Base-by-base conservation (phyloP, 2,329 filamentous ascomycete species). In the Xylaria arbuscula region DNA sequence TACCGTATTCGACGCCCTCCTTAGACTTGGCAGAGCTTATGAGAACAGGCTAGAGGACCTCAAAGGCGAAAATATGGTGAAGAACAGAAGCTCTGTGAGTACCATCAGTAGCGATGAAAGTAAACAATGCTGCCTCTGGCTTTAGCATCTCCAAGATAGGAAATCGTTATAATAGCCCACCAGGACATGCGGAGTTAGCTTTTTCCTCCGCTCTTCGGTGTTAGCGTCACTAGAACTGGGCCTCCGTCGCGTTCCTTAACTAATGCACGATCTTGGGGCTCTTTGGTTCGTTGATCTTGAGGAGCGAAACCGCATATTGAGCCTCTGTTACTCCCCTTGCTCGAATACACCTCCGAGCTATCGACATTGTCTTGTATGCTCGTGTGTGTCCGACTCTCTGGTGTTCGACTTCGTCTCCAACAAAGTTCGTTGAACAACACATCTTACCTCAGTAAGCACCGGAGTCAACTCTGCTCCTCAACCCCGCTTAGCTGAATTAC, bases 401-500 rank as follows among this genome's bases (percentile, higher is more conserved):
- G 22, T 22, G 51, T 63, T 32, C 61, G n/a, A 55, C 19, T 24
- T 28, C 9, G 15, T 57, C 32, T 32, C 40, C 32, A 32, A 22
- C 17, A 28, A 40, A 50, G 10, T 56, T 34, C 24, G 24, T 17
- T 34, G 15, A 34, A 53, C 13, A 11, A 40, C 45, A 13, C 19
- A 32, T 63, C 32, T 15, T 11, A 24, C n/a, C 24, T 62, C 17
- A 45, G 15, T 9, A 19, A 19, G n/a, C n/a, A n/a, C 13, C 53
- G 40, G 15, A 22, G n/a, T 62, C 32, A 40, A 15, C 36, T 54
- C 28, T 38, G 28, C 40, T 50, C 38, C 28, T 13, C 19, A 28
- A 48, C 50, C 50, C 61, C 53, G 42, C 61, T 50, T 51, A 40
- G 34, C 22, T 11, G 15, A 13, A 8, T 45, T 34, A 19, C 40